phyloP scores from a whole-genome alignment of 106 monocot species.

The Dendrobium officinale region DNA sequence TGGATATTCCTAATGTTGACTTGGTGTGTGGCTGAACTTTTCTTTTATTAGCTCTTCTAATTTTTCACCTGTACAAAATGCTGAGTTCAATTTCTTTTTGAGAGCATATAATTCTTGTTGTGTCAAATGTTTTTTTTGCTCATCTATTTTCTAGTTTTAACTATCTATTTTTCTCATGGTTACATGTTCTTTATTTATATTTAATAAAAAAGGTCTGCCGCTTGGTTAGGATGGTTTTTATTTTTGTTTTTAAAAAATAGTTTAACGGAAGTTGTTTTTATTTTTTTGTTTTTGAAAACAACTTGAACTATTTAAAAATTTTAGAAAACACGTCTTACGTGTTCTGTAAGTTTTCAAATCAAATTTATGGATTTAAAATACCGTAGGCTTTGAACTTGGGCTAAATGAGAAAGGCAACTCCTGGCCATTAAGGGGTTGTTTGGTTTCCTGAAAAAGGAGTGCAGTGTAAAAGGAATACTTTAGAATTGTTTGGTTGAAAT shows the following conservation, averaged over 20 bases:
- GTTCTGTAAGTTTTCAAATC: too few relatives aligned
- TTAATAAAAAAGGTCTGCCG: neutral
- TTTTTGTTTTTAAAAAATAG: neutral
- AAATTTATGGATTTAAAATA: too few relatives aligned
- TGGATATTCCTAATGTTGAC: conserved; percentile 98
- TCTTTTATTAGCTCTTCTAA: neutral
- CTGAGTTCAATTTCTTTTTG: neutral
- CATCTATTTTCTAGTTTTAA: neutral
- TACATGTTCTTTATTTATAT: neutral
- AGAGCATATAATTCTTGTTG: neutral
- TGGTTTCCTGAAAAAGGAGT: too few relatives aligned
- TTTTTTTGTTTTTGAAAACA: too few relatives aligned
- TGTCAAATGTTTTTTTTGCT: neutral
- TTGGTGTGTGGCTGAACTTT: conserved; percentile 45
- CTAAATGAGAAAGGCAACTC: too few relatives aligned
- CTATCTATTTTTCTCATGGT: neutral
- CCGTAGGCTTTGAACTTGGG: too few relatives aligned
- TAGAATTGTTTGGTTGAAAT: too few relatives aligned
- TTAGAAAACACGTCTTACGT: too few relatives aligned
- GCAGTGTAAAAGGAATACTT: too few relatives aligned
- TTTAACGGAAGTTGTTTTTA: neutral
- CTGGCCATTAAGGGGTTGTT: too few relatives aligned
- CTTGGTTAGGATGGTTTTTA: neutral
- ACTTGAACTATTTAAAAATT: too few relatives aligned
- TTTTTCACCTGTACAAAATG: neutral